phyloP scores from a whole-genome alignment of 768 basidiomycete species.

The Kwoniella europaea region DNA sequence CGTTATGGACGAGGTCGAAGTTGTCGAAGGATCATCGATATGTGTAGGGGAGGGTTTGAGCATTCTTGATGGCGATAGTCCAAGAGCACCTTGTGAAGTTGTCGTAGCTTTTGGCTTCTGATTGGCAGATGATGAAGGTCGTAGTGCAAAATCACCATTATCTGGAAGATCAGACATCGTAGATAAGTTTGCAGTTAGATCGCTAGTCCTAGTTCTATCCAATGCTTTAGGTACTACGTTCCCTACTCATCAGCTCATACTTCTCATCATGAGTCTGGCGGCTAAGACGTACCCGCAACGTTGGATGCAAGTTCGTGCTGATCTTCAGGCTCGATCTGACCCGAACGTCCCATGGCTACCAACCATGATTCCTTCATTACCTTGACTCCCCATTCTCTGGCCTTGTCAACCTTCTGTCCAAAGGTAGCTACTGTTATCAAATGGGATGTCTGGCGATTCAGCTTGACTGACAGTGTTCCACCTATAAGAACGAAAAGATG shows the following conservation, averaged over 20 bases:
- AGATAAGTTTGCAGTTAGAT: slow-evolving; percentile 30
- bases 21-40: slow-evolving; percentile 29
- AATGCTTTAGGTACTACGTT: background rate
- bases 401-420: slow-evolving; percentile 79
- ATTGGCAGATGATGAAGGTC: slow-evolving; percentile 7
- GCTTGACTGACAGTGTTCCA: slow-evolving; percentile 62
- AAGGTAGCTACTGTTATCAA: slow-evolving; percentile 73
- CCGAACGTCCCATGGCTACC: slow-evolving; percentile 65
- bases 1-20: slow-evolving; percentile 1
- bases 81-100: background rate
- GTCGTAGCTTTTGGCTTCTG: slow-evolving; percentile 3
- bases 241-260: background rate
- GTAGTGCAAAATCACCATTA: slow-evolving; percentile 15
- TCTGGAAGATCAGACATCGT: slow-evolving; percentile 30
- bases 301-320: slow-evolving; percentile 15
- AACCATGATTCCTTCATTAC: slow-evolving; percentile 78
- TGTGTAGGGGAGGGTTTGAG: slow-evolving; percentile 47
- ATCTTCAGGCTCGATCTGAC: slow-evolving; percentile 50
- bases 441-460: slow-evolving; percentile 70
- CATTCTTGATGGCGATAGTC: slow-evolving; percentile 28
- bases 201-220: slow-evolving; percentile 4
- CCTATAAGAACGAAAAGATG: slow-evolving; percentile 26
- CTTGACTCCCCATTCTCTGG: slow-evolving; percentile 75
- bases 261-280: too few relatives aligned
- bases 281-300: background rate